Evolutionary conservation across 139 green algal species (phyloP).

Genomic region (Chlamydomonas urium): DNA sequence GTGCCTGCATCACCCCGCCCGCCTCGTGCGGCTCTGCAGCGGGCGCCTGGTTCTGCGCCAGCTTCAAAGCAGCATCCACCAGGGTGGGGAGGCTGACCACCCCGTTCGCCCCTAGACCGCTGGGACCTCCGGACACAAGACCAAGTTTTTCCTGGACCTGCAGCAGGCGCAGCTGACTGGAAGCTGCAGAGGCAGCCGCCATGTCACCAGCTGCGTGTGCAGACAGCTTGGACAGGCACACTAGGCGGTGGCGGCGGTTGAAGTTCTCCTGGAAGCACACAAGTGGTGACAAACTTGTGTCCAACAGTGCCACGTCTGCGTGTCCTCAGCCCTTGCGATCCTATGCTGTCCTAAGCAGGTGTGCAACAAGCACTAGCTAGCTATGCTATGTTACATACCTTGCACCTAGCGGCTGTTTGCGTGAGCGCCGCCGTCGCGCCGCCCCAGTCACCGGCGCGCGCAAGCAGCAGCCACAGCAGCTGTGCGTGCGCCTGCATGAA

Average conservation of each 20-base stretch:
- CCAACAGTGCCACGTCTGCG: neutral
- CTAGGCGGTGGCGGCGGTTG: neutral
- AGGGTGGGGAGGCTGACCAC: neutral
- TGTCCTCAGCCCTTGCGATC: neutral
- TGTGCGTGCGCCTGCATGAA: slow-evolving; percentile 27
- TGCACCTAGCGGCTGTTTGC: slow-evolving; percentile 6
- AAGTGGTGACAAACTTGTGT: slow-evolving; percentile 6
- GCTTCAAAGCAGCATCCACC: slow-evolving; percentile 13
- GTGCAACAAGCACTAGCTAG: neutral
- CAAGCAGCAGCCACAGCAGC: slow-evolving; percentile 34
- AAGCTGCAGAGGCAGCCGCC: neutral
- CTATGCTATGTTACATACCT: neutral
- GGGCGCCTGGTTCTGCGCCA: too few relatives aligned
- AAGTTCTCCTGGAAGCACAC: neutral
- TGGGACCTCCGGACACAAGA: neutral
- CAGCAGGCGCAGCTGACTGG: neutral
- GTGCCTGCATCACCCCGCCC: slow-evolving; percentile 35
- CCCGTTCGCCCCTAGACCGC: neutral
- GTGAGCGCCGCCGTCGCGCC: slow-evolving; percentile 17
- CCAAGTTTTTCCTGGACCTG: neutral
- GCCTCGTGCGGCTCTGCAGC: neutral
- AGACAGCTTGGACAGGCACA: slow-evolving; percentile 12
- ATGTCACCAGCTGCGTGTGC: neutral
- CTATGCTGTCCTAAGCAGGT: neutral
- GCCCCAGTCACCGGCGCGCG: slow-evolving; percentile 3